phyloP scores from a whole-genome alignment of 2,329 filamentous ascomycete species.

The Pseudogymnoascus sp. region DNA sequence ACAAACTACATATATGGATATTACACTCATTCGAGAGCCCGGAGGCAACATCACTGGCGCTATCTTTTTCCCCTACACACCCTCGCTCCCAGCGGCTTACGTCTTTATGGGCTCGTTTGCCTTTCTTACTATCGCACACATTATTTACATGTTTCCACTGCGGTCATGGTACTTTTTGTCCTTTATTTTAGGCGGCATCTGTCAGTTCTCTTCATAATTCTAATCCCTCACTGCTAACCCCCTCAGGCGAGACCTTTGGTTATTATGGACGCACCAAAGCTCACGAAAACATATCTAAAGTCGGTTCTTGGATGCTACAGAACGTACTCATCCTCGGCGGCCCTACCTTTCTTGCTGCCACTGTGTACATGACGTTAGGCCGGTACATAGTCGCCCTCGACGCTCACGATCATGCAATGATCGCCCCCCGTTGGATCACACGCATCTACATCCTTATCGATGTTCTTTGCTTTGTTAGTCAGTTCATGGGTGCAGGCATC shows the following conservation, averaged over 20 bases:
- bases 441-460: slow-evolving; percentile 46
- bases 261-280: slow-evolving; percentile 4
- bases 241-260: not conserved
- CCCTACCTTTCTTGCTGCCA: slow-evolving; percentile 37
- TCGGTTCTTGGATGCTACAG: slow-evolving; percentile 35
- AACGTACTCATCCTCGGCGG: slow-evolving; percentile 36
- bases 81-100: slow-evolving; percentile 15
- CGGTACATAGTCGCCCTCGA: slow-evolving; percentile 33
- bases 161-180: slow-evolving; percentile 10
- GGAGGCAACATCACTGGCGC: not conserved
- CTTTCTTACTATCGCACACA: slow-evolving; percentile 12
- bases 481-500: slow-evolving; percentile 22
- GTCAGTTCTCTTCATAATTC: not conserved
- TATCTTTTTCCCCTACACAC: slow-evolving; percentile 12
- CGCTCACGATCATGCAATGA: slow-evolving; percentile 36
- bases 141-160: slow-evolving; percentile 15
- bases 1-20: not conserved
- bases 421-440: slow-evolving; percentile 39
- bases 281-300: not conserved
- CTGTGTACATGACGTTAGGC: slow-evolving; percentile 41
- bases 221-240: not conserved
- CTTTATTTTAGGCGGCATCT: not conserved
- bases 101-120: slow-evolving; percentile 17
- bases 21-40: not conserved
- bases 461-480: slow-evolving; percentile 39